Evolutionary conservation across 2,329 filamentous ascomycete species (phyloP), one percentile per base, ranked within the genome.

Genomic region (Phialocephala sp.): DNA sequence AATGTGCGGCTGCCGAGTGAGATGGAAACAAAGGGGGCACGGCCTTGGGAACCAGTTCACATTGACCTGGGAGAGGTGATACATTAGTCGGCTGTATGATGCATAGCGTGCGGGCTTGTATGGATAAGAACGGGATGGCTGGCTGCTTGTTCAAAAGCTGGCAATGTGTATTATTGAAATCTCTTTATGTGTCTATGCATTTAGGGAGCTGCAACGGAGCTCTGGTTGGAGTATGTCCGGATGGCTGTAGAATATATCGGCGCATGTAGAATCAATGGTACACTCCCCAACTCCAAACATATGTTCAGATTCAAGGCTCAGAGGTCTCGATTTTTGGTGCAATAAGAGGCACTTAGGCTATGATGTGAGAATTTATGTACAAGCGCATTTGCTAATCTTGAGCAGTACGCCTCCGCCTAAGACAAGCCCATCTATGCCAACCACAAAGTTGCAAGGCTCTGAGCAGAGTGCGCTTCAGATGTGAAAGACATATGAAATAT

Each of bases 61-160:
- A 78, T 88, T 62, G 85, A 88, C 76, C 78, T 81, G 59, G 85
- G 85, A 15, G 85, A 88, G 76, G 80, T 88, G 15, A 65, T 68
- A 20, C 60, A 64, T 22, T 68, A 62, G 54, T 12, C n/a, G 65
- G 37, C 27, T 54, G 50, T 54, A 35, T 54, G 57, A 45, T 62
- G 62, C 59, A 66, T 58, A 63, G 56, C 56, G 50, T 59, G 43
- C 20, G 22, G 45, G 61, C 43, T 55, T 68, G 64, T 63, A 66
- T 62, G 65, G 65, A 60, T 63, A 57, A 56, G 36, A 57, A 57
- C 24, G 41, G 32, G 60, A 14, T 52, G 47, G 43, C 47, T 22
- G 41, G 41, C 18, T 24, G 52, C 18, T n/a, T 58, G 39, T 55
- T 52, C 27, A 55, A 39, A 64, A 57, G 57, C 37, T 59, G 55